phyloP scores from a whole-genome alignment of 768 basidiomycete species.

The Dacryopinax primogenitus region DNA sequence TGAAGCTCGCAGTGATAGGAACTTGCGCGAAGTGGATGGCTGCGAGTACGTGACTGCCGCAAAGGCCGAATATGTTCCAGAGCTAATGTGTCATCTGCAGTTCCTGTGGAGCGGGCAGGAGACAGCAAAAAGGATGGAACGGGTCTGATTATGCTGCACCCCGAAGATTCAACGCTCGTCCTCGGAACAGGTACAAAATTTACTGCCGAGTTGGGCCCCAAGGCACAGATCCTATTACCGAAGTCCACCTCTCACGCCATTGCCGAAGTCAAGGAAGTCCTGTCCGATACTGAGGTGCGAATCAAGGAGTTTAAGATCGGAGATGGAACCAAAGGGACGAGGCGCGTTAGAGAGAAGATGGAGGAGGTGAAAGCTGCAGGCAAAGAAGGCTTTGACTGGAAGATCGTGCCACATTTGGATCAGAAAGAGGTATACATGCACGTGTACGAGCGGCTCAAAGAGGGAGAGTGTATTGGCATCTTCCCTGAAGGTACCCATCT shows the following conservation, averaged over 20 bases:
- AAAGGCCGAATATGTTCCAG: conserved; percentile 9
- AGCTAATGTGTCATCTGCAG: conserved; percentile 31
- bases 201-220: conserved; percentile 52
- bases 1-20: conserved; percentile 67
- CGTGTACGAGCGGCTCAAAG: conserved; percentile 75
- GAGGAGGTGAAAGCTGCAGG: conserved; percentile 46
- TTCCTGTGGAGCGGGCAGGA: conserved; percentile 87
- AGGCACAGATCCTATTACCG: conserved; percentile 77
- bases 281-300: conserved; percentile 74
- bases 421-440: conserved; percentile 89
- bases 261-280: conserved; percentile 75
- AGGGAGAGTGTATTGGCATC: conserved; percentile 86
- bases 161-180: conserved; percentile 63
- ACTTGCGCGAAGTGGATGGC: conserved; percentile 72
- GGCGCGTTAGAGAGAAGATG: conserved; percentile 52
- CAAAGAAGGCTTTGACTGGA: conserved; percentile 57
- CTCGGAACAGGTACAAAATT: conserved; percentile 71
- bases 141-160: conserved; percentile 58
- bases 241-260: conserved; percentile 61
- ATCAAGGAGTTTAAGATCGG: conserved; percentile 73
- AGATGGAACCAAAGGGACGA: conserved; percentile 61
- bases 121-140: conserved; percentile 67
- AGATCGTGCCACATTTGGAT: conserved; percentile 76
- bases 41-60: conserved; percentile 50
- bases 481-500: conserved; percentile 78